A percentile compares a stretch with the other conserved stretches of the same genome.
phyloP scores from a whole-genome alignment of 2,329 filamentous ascomycete genomes.

The Zasmidium citrigriseum region DNA sequence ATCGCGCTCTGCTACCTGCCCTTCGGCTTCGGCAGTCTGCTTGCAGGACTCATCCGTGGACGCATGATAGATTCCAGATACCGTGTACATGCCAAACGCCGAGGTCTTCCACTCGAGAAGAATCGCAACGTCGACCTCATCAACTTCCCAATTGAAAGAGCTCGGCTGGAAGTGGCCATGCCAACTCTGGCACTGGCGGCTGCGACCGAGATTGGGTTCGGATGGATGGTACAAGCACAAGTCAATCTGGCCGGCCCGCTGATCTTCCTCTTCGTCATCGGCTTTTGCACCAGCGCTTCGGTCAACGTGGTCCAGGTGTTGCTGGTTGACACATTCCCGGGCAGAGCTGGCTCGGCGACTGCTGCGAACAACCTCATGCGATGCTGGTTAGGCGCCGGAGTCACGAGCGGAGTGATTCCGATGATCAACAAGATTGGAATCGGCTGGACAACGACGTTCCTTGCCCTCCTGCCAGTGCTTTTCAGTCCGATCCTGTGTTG shows the following conservation, averaged over 20 bases:
- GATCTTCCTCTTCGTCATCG: constrained; percentile 54
- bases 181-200: constrained; percentile 36
- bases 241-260: constrained; percentile 39
- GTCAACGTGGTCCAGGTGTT: constrained; percentile 40
- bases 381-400: constrained; percentile 39
- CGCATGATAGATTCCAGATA: constrained; percentile 72
- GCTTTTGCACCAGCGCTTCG: constrained; percentile 58
- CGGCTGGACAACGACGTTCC: constrained; percentile 37
- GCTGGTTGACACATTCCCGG: constrained; percentile 29
- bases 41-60: constrained; percentile 43
- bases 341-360: constrained; percentile 40
- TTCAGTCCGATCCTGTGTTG: not conserved
- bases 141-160: constrained; percentile 52
- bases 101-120: constrained; percentile 29
- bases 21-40: not conserved
- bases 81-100: constrained; percentile 56
- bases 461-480: not conserved
- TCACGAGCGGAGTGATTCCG: constrained; percentile 39
- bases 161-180: constrained; percentile 41
- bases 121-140: not conserved
- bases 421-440: constrained; percentile 42
- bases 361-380: constrained; percentile 37
- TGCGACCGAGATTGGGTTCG: constrained; percentile 38
- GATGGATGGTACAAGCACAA: constrained; percentile 40
- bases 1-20: constrained; percentile 30